phyloP scores from a whole-genome alignment of 345 rosid species.

The Durio zibethinus region DNA sequence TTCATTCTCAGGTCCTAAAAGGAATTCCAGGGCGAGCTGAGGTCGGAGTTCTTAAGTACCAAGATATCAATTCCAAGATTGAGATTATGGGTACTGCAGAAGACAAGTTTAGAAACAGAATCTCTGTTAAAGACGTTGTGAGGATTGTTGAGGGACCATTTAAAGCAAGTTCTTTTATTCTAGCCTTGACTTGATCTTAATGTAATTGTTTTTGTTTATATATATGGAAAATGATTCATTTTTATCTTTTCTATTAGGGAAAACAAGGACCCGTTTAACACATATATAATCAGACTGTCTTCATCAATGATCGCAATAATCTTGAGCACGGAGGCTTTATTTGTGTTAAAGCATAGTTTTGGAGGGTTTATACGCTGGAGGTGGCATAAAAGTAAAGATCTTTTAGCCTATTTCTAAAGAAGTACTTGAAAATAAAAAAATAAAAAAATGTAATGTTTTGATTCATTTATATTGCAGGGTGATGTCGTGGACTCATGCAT shows the following conservation, averaged over 20 bases:
- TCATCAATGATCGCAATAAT: slow-evolving; percentile 43
- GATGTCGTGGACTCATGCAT: not conserved
- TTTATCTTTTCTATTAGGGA: slow-evolving; percentile 42
- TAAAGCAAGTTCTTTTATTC: slow-evolving; percentile 48
- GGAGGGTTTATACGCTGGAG: slow-evolving; percentile 64
- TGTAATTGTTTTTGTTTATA: slow-evolving; percentile 3
- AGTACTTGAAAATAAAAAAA: not conserved
- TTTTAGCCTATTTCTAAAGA: not conserved
- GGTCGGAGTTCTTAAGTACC: slow-evolving; percentile 64
- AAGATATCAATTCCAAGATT: slow-evolving; percentile 82
- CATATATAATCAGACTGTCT: slow-evolving; percentile 63
- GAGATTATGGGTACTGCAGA: slow-evolving; percentile 60
- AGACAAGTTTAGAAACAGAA: slow-evolving; percentile 59
- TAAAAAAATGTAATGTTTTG: not conserved
- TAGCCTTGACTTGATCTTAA: not conserved
- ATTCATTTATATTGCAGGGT: not conserved
- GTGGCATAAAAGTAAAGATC: slow-evolving; percentile 55
- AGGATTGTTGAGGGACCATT: slow-evolving; percentile 75
- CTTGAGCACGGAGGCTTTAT: slow-evolving; percentile 89
- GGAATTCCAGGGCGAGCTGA: slow-evolving; percentile 87
- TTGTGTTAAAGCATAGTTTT: slow-evolving; percentile 68
- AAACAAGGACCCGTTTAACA: slow-evolving; percentile 91
- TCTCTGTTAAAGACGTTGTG: slow-evolving; percentile 71
- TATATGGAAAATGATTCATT: not conserved
- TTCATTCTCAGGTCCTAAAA: slow-evolving; percentile 35